Evolutionary conservation across 345 rosid genomes (phyloP), one percentile per base, ranked within the genome.

Genomic region (Populus pruinosa): DNA sequence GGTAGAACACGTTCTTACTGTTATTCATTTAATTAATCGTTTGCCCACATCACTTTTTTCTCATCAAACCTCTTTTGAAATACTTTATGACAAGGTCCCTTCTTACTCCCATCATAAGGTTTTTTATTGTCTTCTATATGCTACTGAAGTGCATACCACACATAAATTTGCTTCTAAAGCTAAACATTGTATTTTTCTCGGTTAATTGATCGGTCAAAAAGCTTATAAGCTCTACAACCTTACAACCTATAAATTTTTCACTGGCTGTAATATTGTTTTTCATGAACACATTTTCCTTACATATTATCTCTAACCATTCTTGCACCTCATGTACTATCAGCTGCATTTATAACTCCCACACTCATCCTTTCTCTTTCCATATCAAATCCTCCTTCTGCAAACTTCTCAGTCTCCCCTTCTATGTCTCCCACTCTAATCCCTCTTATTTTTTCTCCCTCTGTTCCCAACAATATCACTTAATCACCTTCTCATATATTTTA

Each of bases 181-280:
- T 17, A 23, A 2, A 62, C 20, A 0, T 3, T 41, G 29, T 13
- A 21, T 65, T 47, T 75, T 65, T 29, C 39, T 63, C 17, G 33
- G 2, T 21, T 75, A 65, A 25, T 29, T 1, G 0, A 8, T 3
- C 18, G 21, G 6, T 2, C 31, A 65, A 8, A 73, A 73, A 73
- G 76, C 38, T 41, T 74, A 74, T 70, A 64, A 74, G 5, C 5
- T 74, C 6, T 64, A 63, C 29, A 41, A 74, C 18, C 13, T 64
- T 63, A 1, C 31, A 1, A 63, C 35, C 13, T 41, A 74, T 11
- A 1, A n/a, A 56, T 3, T 73, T 7, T 75, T 63, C 43, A 64
- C 59, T 29, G 29, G 12, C 0, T 18, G 11, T 63, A 70, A 63
- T 63, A 62, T 73, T 10, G 3, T 17, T 29, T 73, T 59, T 11